phyloP scores from a whole-genome alignment of 441 rosid genomes.

The Omphalea diandra region DNA sequence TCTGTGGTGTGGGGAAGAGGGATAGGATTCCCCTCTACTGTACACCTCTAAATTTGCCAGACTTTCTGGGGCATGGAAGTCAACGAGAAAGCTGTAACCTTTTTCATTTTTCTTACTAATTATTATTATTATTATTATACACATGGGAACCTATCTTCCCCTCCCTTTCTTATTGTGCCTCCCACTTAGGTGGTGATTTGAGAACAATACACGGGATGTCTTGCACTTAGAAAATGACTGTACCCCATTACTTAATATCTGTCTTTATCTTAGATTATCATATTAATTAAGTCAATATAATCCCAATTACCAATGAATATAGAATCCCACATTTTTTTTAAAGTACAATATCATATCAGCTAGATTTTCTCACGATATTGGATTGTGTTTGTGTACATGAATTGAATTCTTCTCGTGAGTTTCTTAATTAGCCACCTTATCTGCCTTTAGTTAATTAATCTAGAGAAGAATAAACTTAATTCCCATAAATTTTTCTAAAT shows the following conservation, averaged over 20 bases:
- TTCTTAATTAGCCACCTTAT: too few species aligned
- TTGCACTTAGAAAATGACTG: constrained; percentile 16
- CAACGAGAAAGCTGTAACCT: constrained; percentile 53
- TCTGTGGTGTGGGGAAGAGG: constrained; percentile 20
- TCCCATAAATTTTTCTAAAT: too few species aligned
- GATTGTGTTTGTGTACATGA: too few species aligned
- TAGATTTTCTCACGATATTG: constrained; percentile 11
- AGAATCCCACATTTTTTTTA: neutral
- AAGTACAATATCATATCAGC: neutral
- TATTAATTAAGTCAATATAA: neutral
- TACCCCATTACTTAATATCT: neutral
- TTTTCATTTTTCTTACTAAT: neutral
- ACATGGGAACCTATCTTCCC: constrained; percentile 14
- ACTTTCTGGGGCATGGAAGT: constrained; percentile 66
- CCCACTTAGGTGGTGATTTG: constrained; percentile 35
- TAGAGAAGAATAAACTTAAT: too few species aligned
- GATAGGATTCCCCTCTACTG: constrained; percentile 55
- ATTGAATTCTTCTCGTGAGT: neutral
- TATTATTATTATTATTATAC: neutral
- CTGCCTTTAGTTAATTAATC: too few species aligned
- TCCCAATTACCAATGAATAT: neutral
- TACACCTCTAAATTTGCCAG: constrained; percentile 39
- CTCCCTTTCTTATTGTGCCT: constrained; percentile 28
- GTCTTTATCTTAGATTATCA: neutral
- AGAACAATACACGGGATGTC: constrained; percentile 14